Evolutionary conservation across 202 grass and related monocot genomes (phyloP).

Genomic region (Elaeis oleifera): DNA sequence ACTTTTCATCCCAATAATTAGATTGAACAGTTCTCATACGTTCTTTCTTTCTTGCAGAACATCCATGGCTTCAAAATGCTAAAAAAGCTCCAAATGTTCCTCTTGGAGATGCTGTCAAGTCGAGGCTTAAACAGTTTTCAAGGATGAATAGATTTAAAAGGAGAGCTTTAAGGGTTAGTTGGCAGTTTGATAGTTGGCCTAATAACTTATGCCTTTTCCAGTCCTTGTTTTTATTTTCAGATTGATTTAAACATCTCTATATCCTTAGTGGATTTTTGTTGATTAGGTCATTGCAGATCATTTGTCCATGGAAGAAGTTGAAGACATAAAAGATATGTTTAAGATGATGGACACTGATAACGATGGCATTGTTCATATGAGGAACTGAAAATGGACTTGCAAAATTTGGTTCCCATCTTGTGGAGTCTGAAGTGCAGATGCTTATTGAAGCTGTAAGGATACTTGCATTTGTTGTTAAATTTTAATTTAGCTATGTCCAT

Average conservation of each 20-base stretch:
- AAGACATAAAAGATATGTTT: constrained; percentile 15
- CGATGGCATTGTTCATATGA: constrained; percentile 14
- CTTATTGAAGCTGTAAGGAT: constrained; percentile 16
- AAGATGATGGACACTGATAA: constrained; percentile 17
- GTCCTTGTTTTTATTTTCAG: too few species aligned
- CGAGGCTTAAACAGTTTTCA: constrained; percentile 12
- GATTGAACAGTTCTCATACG: background rate
- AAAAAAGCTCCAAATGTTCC: constrained; percentile 14
- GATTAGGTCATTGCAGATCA: constrained; percentile 19
- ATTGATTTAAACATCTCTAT: too few species aligned
- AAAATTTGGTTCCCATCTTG: constrained; percentile 13
- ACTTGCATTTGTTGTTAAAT: background rate
- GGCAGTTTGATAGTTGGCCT: background rate
- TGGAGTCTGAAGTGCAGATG: constrained; percentile 19
- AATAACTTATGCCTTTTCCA: too few species aligned
- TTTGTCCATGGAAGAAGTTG: constrained; percentile 18
- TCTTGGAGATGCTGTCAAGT: constrained; percentile 10
- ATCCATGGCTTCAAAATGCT: constrained; percentile 17
- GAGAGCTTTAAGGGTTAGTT: constrained; percentile 11
- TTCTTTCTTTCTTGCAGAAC: constrained; percentile 4
- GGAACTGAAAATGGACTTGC: constrained; percentile 12
- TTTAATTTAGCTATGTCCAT: too few species aligned
- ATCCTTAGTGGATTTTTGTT: background rate
- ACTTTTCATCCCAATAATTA: background rate
- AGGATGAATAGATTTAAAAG: constrained; percentile 16